Base-by-base conservation (phyloP, 257 asterid genomes). In the Salvia rosmarinus region DNA sequence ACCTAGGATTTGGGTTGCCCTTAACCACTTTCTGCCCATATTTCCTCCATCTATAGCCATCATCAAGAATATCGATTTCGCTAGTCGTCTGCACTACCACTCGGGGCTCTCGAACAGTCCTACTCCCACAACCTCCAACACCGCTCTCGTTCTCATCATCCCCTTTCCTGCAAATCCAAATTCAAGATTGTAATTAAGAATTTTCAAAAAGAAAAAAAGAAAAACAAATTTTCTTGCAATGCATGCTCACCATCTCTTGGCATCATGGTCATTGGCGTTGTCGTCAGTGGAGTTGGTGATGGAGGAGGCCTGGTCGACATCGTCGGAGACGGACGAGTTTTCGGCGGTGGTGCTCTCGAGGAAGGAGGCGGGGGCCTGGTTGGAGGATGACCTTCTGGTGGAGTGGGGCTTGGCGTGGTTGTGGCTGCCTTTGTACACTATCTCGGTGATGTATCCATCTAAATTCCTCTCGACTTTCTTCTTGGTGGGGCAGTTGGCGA, bases 21-120 rank as follows among this genome's bases (percentile, higher is more conserved):
- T 93, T 90, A 6, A 93, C 98, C 43, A 93, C 96, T 75, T 93
- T 93, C 75, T 93, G 97, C 1, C 98, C 98, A 46, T 92, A 92
- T 62, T 92, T 92, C 76, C 97, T 90, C 98, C 98, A 92, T 62
- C 98, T 84, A 50, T 87, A 93, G 12, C 98, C 98, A 34, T 93
- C 98, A 63, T 90, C 97, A 42, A 93, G 98, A 72, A 93, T 90
- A 74, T 89, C 98, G 25, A 93, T 89, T 32, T 92, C 96, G 6
- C 98, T 92, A 6, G 88, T 92, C 14, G 98, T 92, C 44, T 92
- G 98, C 70, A 93, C 97, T 0, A 93, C 98, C 4, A 90, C 85
- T 47, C 98, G 78, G 0, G 98, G 97, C 75, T 93, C 95, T 16
- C 97, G 74, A 19, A 89, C 92, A 0, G 95, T 85, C 71, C 88